Percentiles rank a stretch among this genome's conserved stretches.
Evolutionary conservation across 306 rosid species (phyloP).

Genomic region (Rosa persica): DNA sequence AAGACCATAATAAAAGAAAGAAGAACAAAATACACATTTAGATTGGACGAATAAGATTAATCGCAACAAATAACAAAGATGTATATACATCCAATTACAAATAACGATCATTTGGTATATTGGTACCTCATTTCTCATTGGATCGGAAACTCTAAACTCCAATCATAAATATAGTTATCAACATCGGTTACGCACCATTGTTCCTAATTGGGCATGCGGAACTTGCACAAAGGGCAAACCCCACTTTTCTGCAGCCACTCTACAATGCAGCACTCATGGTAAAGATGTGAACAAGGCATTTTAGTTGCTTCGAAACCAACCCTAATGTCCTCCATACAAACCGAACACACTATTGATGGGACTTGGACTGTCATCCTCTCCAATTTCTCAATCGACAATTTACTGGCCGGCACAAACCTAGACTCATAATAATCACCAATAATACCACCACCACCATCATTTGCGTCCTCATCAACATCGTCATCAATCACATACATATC

Average conservation of each 20-base stretch:
- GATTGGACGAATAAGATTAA: too few relatives aligned
- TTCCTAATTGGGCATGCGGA: background rate
- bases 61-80: too few relatives aligned
- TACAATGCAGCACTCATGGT: background rate
- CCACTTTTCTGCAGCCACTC: background rate
- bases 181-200: background rate
- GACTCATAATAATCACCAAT: background rate
- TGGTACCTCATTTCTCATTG: too few relatives aligned
- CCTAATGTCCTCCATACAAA: conserved; percentile 8
- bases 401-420: background rate
- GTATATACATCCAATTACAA: too few relatives aligned
- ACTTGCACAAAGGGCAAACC: conserved; percentile 16
- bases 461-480: background rate
- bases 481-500: background rate
- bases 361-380: background rate
- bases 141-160: background rate
- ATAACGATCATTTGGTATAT: too few relatives aligned
- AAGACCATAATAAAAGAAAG: too few relatives aligned
- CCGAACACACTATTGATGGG: background rate
- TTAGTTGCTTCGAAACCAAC: background rate
- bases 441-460: background rate
- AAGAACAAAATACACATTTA: too few relatives aligned
- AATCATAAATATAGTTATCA: background rate
- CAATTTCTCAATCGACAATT: background rate
- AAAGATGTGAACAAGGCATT: conserved; percentile 14